These are phyloP conservation scores for Lumnitzera racemosa DNA, from an alignment of 345 rosid species.

Conservation along the genomic window DNA sequence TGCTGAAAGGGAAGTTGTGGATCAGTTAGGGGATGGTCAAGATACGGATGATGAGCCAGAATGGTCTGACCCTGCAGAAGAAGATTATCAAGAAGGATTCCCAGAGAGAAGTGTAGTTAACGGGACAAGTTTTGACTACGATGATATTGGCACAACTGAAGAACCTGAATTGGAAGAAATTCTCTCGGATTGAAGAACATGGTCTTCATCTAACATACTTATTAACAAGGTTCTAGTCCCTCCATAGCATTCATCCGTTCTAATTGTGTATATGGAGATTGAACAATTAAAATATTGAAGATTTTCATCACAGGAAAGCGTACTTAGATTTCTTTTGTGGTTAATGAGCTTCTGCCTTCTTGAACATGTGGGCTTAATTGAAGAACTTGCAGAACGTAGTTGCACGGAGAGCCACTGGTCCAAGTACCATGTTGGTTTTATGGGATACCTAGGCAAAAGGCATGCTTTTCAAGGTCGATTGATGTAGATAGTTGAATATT, in stretches of 20 bases:
- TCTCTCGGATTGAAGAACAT: conserved; percentile 54
- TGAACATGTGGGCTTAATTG: conserved; percentile 4
- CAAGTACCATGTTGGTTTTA: no score
- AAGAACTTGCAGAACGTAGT: not conserved
- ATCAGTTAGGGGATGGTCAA: conserved; percentile 23
- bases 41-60: conserved; percentile 51
- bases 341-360: conserved; percentile 3
- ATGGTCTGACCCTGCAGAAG: conserved; percentile 56
- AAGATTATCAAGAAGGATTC: conserved; percentile 40
- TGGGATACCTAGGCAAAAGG: no score
- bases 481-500: no score
- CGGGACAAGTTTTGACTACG: conserved; percentile 54
- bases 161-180: conserved; percentile 83
- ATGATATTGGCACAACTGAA: conserved; percentile 34
- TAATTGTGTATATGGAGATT: no score
- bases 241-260: no score
- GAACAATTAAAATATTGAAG: no score
- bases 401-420: no score
- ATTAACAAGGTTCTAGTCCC: no score
- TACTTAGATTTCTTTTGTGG: no score
- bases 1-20: conserved; percentile 19
- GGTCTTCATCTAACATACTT: not conserved
- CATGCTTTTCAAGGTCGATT: no score
- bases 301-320: no score
- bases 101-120: conserved; percentile 31